Percentiles rank a stretch among this genome's conserved stretches.
phyloP scores from a whole-genome alignment of 148 eudicot species.

The Pouteria glomerata region DNA sequence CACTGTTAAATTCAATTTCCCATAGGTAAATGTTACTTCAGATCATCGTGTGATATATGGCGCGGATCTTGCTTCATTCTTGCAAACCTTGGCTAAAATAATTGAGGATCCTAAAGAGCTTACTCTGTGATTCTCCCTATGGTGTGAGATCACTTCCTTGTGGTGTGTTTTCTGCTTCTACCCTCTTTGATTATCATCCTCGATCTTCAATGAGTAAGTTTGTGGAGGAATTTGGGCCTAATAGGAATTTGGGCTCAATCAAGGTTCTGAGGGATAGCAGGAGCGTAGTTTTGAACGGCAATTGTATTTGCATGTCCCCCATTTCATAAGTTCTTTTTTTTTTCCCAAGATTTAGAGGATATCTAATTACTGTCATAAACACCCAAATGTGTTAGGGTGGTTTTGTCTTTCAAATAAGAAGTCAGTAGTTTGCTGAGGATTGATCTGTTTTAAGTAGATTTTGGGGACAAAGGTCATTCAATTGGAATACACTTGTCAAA shows the following conservation, averaged over 20 bases:
- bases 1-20: slow-evolving; percentile 1
- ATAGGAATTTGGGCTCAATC: slow-evolving; percentile 1
- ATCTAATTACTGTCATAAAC: background rate
- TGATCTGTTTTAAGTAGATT: background rate
- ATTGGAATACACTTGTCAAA: background rate
- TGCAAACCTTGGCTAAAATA: slow-evolving; percentile 84
- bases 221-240: background rate
- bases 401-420: too few relatives aligned
- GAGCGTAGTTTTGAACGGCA: slow-evolving; percentile 12
- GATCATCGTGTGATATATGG: slow-evolving; percentile 98
- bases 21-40: slow-evolving; percentile 93
- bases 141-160: slow-evolving; percentile 17
- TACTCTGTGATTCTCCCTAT: slow-evolving; percentile 43
- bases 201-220: background rate
- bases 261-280: slow-evolving; percentile 1
- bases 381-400: too few relatives aligned
- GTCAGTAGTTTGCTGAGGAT: slow-evolving; percentile 3
- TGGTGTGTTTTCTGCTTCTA: slow-evolving; percentile 8
- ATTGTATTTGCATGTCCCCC: background rate
- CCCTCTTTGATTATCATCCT: background rate
- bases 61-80: slow-evolving; percentile 90
- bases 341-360: too few relatives aligned
- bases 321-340: background rate
- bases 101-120: slow-evolving; percentile 96
- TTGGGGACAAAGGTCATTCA: background rate